Base-by-base conservation (phyloP, 2,329 filamentous ascomycete species). In the Metarhizium robertsii region DNA sequence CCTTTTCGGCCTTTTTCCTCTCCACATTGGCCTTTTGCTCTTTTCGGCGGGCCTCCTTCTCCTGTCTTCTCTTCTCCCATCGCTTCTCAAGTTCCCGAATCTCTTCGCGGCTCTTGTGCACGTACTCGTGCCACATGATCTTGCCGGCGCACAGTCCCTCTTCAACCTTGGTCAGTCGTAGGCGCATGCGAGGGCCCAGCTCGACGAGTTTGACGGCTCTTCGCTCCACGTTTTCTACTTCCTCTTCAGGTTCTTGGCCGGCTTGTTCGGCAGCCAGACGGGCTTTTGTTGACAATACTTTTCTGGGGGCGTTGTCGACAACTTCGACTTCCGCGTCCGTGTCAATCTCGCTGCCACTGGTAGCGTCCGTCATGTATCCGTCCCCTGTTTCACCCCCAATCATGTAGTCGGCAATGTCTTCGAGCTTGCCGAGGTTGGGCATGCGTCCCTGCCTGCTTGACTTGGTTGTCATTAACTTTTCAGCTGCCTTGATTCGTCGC, bases 321-420 rank as follows among this genome's bases (percentile, higher is more conserved):
- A 99, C 84, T 68, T 99, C 94, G 11, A 99, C 90, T 71, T 99
- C 94, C 47, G 90, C 92, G 66, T 99, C 94, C 0, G 92, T 96
- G 60, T 97, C 94, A 29, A 88, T 76, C 67, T 99, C 94, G 45
- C 90, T 96, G 55, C 95, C 94, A 60, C 90, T 95, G 1, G 85
- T 87, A 20, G 73, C 81, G 56, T 94, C 92, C 4, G 90, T 94
- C 63, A 92, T 88, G 71, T 97, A 99, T 3, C 92, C 78, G 18
- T 83, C 77, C 14, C 84, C 86, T 20, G 82, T 81, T 45, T 89
- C 90, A 2, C 85, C 86, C 55, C 95, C 91, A 42, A 96, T 86
- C 71, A 99, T 86, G 69, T 92, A 99, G 68, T 99, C 94, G 10
- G 92, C 87, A 40, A 96, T 92, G 70, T 99, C 94, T 63, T 94